Conservation (phyloP, 805 yeast genomes). For the Metschnikowia lachancei region DNA sequence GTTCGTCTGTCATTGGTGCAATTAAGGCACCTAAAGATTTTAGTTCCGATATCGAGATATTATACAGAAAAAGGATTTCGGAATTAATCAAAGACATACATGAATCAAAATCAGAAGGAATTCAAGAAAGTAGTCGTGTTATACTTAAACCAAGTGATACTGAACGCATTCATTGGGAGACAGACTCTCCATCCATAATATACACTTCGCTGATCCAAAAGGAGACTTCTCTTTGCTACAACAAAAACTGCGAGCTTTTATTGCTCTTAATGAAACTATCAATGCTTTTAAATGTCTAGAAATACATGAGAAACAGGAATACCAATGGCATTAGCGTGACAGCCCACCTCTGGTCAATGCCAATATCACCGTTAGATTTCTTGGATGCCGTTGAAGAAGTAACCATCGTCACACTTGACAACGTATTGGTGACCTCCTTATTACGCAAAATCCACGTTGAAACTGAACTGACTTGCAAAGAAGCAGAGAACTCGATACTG, state of each 20-base stretch:
- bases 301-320: conserved; percentile 15
- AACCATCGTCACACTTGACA: conserved; percentile 27
- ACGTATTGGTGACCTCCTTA: conserved; percentile 23
- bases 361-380: conserved; percentile 21
- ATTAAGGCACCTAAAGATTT: conserved; percentile 13
- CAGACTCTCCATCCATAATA: conserved; percentile 13
- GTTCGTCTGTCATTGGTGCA: conserved; percentile 6
- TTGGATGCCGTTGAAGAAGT: conserved; percentile 25
- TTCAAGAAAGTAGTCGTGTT: not conserved
- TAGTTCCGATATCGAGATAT: conserved; percentile 15
- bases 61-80: conserved; percentile 1
- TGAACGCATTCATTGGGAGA: not conserved
- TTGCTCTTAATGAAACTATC: conserved; percentile 6
- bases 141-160: not conserved
- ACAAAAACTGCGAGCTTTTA: conserved; percentile 15
- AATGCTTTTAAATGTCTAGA: conserved; percentile 6
- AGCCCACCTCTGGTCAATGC: conserved; percentile 13
- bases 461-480: conserved; percentile 46
- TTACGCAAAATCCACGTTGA: conserved; percentile 46
- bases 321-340: conserved; percentile 11
- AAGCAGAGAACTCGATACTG: conserved; percentile 45
- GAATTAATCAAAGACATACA: not conserved
- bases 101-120: not conserved
- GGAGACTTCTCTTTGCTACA: conserved; percentile 18
- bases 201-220: conserved; percentile 17